Conservation (phyloP, 2,329 filamentous ascomycete species). For the Paecilomyces sp. region DNA sequence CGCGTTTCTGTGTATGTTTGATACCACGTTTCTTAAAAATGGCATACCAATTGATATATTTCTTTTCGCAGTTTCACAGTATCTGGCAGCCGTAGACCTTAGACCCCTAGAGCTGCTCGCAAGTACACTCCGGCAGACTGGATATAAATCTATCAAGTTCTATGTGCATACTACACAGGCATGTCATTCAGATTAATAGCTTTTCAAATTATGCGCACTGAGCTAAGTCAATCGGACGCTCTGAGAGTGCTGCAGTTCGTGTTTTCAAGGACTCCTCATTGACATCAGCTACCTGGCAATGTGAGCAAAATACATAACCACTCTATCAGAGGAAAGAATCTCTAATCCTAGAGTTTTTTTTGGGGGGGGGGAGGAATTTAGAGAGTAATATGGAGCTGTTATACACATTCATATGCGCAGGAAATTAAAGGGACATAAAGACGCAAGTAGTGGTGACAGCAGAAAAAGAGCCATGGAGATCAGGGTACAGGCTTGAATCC, state of each 20-base stretch:
- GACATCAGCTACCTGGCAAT: background rate
- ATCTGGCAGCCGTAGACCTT: background rate
- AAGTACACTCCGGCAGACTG: background rate
- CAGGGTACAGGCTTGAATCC: background rate
- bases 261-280: background rate
- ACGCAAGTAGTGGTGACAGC: background rate
- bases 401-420: constrained; percentile 12
- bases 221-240: background rate
- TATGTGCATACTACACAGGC: background rate
- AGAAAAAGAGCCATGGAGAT: constrained; percentile 3
- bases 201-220: background rate
- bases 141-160: background rate
- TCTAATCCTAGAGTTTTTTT: background rate
- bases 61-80: background rate
- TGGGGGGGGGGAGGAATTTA: too few species aligned
- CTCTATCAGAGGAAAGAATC: background rate
- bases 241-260: background rate
- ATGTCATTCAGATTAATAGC: background rate
- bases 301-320: background rate
- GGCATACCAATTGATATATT: background rate
- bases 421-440: background rate
- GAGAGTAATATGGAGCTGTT: constrained; percentile 6
- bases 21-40: background rate
- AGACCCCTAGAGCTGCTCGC: background rate
- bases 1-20: background rate